phyloP scores from a whole-genome alignment of 352 stramenopile genomes.

The Halophytophthora polymorphica region DNA sequence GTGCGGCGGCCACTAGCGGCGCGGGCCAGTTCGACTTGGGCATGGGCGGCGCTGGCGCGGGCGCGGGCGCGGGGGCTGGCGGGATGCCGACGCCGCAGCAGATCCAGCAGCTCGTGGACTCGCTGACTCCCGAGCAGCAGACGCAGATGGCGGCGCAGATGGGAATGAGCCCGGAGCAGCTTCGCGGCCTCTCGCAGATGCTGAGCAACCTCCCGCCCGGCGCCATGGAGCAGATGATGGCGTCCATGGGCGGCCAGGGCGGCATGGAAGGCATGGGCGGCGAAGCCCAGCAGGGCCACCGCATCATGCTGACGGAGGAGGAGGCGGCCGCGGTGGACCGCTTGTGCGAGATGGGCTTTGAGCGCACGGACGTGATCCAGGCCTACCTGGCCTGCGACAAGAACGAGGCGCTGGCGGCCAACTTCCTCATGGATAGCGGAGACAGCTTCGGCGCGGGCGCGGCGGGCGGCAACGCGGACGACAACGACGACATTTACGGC shows the following conservation, averaged over 20 bases:
- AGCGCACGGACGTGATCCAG: conserved; percentile 92
- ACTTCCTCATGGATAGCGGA: conserved; percentile 97
- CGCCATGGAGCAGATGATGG: conserved; percentile 87
- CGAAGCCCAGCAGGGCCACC: conserved; percentile 39
- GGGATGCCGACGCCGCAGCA: conserved; percentile 78
- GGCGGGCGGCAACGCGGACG: conserved; percentile 40
- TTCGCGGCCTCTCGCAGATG: conserved; percentile 85
- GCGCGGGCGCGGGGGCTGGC: too few relatives aligned
- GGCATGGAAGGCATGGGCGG: conserved; percentile 43
- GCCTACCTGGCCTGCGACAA: conserved; percentile 99
- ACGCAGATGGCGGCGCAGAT: conserved; percentile 82
- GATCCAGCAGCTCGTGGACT: conserved; percentile 81
- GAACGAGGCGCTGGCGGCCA: conserved; percentile 98
- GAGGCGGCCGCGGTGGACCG: conserved; percentile 73
- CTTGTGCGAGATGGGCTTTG: conserved; percentile 86
- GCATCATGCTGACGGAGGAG: conserved; percentile 79
- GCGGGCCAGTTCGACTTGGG: conserved; percentile 47
- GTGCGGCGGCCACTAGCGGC: conserved; percentile 20
- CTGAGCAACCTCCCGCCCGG: conserved; percentile 78
- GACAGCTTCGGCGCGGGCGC: conserved; percentile 50
- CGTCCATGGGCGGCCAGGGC: conserved; percentile 61
- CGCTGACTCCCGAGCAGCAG: conserved; percentile 72
- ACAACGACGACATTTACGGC: conserved; percentile 89
- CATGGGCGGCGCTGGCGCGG: conserved; percentile 33
- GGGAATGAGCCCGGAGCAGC: conserved; percentile 82